A percentile compares a stretch with the other conserved stretches of the same genome.
Conservation (phyloP, 106 monocot species). For the Apostasia ramifera region DNA sequence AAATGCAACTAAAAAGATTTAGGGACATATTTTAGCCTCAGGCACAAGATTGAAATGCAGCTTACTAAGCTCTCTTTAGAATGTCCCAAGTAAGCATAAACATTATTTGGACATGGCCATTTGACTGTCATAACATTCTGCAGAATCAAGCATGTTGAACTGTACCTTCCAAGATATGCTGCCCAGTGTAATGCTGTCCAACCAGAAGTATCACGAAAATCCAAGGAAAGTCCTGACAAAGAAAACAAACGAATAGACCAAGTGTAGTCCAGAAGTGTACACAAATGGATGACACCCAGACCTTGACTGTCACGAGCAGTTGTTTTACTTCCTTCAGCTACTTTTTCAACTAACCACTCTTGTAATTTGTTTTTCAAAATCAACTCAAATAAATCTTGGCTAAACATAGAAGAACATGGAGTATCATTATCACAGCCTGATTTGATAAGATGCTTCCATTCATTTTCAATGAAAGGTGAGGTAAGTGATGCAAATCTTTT, state of each 20-base stretch:
- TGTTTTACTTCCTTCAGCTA: constrained; percentile 64
- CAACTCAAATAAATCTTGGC: constrained; percentile 49
- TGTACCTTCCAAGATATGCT: constrained; percentile 76
- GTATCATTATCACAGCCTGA: constrained; percentile 3
- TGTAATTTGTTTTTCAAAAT: constrained; percentile 71
- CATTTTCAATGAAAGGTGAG: constrained; percentile 49
- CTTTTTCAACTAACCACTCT: constrained; percentile 73
- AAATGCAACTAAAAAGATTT: background rate
- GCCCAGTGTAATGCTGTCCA: constrained; percentile 99
- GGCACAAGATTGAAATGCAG: background rate
- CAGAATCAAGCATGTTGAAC: background rate
- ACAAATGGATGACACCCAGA: constrained; percentile 88
- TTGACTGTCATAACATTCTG: background rate
- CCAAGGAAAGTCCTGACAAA: constrained; percentile 73
- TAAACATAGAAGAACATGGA: background rate
- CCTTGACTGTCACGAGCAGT: constrained; percentile 59
- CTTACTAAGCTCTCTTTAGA: background rate
- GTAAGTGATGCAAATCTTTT: constrained; percentile 37
- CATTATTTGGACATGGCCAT: background rate
- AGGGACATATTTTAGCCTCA: background rate
- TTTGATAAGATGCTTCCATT: constrained; percentile 47
- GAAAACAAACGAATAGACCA: constrained; percentile 71
- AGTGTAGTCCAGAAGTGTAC: constrained; percentile 67
- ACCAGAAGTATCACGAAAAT: constrained; percentile 84
- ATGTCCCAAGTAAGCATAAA: background rate